Evolutionary conservation across 2,329 filamentous ascomycete species (phyloP), one percentile per base, ranked within the genome.

Genomic region (Neonectria hederae): DNA sequence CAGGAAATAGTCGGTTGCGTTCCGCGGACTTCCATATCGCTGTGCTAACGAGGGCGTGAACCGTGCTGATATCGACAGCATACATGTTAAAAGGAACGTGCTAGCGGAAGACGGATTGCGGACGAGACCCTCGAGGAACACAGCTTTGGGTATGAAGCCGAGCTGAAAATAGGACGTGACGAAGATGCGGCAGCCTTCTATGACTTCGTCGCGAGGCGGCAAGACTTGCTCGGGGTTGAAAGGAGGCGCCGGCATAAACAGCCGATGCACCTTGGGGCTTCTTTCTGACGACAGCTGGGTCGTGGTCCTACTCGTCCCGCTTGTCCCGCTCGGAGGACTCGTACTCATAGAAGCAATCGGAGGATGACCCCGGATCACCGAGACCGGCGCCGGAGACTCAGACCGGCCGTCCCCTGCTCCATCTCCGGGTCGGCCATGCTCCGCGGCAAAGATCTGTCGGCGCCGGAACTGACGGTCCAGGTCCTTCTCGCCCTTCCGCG

Each of bases 121-220:
- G n/a, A 61, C 62, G 8, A 78, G 59, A 19, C 65, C 54, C 42
- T 75, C 73, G 19, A 77, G 64, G 53, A 78, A 78, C 19, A 77
- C 59, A 2, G 71, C 65, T 52, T 76, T 76, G 10, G 76, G 75
- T 4, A 78, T 67, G 57, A 78, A 78, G 3, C 76, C 76, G 1
- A 77, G 70, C 57, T 76, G 74, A 54, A 76, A 76, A 54, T 75
- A 76, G 9, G 70, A 76, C 2, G 73, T 74, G 24, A 73, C 68
- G 14, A 76, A 73, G 7, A 68, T 71, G 21, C 70, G 72, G 35
- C 69, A 72, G 9, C 74, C 75, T 24, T 75, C 72, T 22, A 75
- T 70, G 11, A 77, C 68, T 43, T 76, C 74, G 3, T 73, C 65
- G 51, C 69, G 65, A 4, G 75, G 74, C 22, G 70, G 70, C 22